Percentiles rank a stretch among this genome's conserved stretches.
Evolutionary conservation across 805 yeast species (phyloP).

Genomic region (Deakozyma indianensis): DNA sequence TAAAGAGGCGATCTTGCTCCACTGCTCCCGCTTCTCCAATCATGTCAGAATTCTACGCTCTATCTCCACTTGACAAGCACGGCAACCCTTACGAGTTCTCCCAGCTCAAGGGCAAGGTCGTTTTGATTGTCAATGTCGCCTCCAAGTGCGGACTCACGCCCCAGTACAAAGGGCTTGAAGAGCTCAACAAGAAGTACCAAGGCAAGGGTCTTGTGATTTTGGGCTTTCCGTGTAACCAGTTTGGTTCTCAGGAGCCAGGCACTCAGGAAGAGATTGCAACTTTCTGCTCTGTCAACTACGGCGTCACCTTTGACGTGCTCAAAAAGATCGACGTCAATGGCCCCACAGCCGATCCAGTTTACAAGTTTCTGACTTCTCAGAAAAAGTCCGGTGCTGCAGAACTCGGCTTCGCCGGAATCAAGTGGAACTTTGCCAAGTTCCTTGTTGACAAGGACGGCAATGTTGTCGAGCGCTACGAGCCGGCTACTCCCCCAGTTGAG

Average conservation of each 20-base stretch:
- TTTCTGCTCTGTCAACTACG: slow-evolving; percentile 70
- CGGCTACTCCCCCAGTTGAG: slow-evolving; percentile 52
- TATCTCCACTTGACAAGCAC: slow-evolving; percentile 46
- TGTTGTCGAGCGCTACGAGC: slow-evolving; percentile 47
- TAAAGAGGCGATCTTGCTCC: too few species aligned
- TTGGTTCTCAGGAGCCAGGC: slow-evolving; percentile 68
- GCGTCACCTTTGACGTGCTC: slow-evolving; percentile 83
- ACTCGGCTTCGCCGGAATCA: slow-evolving; percentile 57
- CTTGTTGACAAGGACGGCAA: slow-evolving; percentile 41
- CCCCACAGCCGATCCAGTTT: slow-evolving; percentile 62
- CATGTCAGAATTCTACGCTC: slow-evolving; percentile 52
- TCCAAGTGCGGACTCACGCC: slow-evolving; percentile 71
- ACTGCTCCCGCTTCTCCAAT: background rate
- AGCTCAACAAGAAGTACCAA: slow-evolving; percentile 47
- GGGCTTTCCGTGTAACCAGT: slow-evolving; percentile 90
- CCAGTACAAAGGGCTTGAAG: slow-evolving; percentile 62
- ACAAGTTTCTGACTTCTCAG: slow-evolving; percentile 55
- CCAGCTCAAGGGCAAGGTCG: slow-evolving; percentile 63
- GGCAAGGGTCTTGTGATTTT: slow-evolving; percentile 50
- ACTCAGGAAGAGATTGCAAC: slow-evolving; percentile 51
- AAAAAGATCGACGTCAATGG: slow-evolving; percentile 88
- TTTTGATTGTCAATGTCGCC: slow-evolving; percentile 75
- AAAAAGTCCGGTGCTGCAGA: slow-evolving; percentile 28
- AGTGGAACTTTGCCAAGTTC: slow-evolving; percentile 76
- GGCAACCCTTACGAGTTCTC: slow-evolving; percentile 46